These are phyloP conservation scores for Pseudovirgaria hyperparasitica DNA, from an alignment of 2,329 filamentous ascomycete species.

Conservation along the genomic window DNA sequence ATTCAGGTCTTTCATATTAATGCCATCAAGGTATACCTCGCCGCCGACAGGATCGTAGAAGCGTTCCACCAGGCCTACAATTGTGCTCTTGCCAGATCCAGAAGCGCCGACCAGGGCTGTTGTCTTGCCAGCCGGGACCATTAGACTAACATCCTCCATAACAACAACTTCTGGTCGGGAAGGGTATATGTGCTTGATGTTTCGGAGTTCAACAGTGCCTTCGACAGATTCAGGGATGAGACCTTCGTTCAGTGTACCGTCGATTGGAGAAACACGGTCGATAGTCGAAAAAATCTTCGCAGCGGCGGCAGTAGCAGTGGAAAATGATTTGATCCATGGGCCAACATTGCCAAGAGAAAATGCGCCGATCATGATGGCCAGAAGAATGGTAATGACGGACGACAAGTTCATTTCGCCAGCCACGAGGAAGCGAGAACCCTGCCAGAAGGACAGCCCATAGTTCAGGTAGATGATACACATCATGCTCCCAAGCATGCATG, in stretches of 20 bases:
- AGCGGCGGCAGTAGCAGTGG: constrained; percentile 26
- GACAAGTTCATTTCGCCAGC: constrained; percentile 46
- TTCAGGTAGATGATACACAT: constrained; percentile 71
- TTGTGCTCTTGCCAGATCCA: constrained; percentile 82
- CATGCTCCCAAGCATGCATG: constrained; percentile 64
- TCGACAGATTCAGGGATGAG: constrained; percentile 55
- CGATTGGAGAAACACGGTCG: constrained; percentile 72
- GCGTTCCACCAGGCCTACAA: constrained; percentile 77
- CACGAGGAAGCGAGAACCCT: constrained; percentile 43
- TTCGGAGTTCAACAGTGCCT: constrained; percentile 62
- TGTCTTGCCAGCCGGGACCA: constrained; percentile 73
- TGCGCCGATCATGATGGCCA: constrained; percentile 82
- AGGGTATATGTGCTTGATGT: constrained; percentile 82
- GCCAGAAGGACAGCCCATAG: constrained; percentile 31
- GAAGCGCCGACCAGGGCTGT: constrained; percentile 85
- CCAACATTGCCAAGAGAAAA: constrained; percentile 56
- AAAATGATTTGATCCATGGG: constrained; percentile 5
- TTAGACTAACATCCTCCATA: constrained; percentile 67
- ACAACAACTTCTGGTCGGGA: constrained; percentile 78
- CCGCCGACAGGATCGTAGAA: constrained; percentile 83
- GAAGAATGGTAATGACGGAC: constrained; percentile 67
- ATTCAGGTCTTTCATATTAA: constrained; percentile 66
- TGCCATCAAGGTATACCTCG: constrained; percentile 48
- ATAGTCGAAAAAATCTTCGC: constrained; percentile 91
- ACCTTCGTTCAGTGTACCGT: constrained; percentile 56